phyloP scores from a whole-genome alignment of 768 basidiomycete genomes.

The Collybiopsis confluens region DNA sequence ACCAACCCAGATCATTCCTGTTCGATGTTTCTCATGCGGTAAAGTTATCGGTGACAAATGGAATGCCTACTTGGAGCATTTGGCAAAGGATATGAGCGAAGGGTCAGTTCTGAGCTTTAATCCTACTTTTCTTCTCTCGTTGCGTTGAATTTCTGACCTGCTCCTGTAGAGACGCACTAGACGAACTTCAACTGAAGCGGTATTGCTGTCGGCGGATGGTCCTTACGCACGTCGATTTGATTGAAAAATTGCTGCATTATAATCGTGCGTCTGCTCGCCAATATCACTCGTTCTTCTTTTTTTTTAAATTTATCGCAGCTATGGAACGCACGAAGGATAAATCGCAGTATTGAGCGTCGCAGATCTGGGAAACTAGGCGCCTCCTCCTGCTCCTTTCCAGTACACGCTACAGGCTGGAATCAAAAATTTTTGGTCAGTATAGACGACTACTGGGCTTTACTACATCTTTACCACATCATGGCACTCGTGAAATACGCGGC shows the following conservation, averaged over 20 bases:
- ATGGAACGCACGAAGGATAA: constrained; percentile 50
- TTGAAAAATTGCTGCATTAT: constrained; percentile 94
- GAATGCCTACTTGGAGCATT: constrained; percentile 79
- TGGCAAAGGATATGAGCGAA: constrained; percentile 79
- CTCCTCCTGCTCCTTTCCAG: too few relatives aligned
- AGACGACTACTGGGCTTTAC: too few relatives aligned
- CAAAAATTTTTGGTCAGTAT: too few relatives aligned
- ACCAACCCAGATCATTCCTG: constrained; percentile 94
- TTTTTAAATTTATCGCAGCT: constrained; percentile 22
- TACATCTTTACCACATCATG: too few relatives aligned
- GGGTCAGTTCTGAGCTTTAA: constrained; percentile 46
- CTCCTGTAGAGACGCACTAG: constrained; percentile 72
- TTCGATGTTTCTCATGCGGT: constrained; percentile 93
- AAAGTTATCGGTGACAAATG: constrained; percentile 98
- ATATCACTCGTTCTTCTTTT: neutral
- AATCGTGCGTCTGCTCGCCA: constrained; percentile 63
- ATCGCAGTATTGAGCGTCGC: constrained; percentile 8
- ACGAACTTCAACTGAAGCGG: constrained; percentile 82
- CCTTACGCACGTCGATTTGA: constrained; percentile 94
- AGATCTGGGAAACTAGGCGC: too few relatives aligned
- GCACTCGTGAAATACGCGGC: too few relatives aligned
- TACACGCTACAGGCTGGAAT: too few relatives aligned
- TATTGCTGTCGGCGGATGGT: constrained; percentile 99
- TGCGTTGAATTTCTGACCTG: neutral
- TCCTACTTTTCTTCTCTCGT: neutral